These are phyloP conservation scores for Fusarium protoensiforme DNA, from an alignment of 2,329 filamentous ascomycete species.

Conservation along the genomic window DNA sequence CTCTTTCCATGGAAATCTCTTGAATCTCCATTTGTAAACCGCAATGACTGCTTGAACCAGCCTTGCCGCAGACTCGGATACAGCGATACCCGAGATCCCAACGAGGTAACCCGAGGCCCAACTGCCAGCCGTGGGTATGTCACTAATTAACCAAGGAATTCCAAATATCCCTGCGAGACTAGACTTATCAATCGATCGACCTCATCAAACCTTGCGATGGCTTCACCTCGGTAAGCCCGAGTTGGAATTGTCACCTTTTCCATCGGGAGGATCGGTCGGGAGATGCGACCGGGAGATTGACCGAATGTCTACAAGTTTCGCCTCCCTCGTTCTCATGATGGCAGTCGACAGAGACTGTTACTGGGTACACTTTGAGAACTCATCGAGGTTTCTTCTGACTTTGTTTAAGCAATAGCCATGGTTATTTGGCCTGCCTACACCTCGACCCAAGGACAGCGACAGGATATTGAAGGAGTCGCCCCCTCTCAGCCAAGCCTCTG, in stretches of 20 bases:
- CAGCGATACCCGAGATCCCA: slow-evolving; percentile 5
- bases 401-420: too few relatives aligned
- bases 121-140: not conserved
- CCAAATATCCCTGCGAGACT: not conserved
- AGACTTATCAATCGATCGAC: not conserved
- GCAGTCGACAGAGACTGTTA: too few relatives aligned
- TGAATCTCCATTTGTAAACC: not conserved
- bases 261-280: not conserved
- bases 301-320: too few relatives aligned
- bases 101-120: slow-evolving; percentile 32
- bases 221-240: slow-evolving; percentile 1
- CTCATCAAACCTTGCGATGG: not conserved
- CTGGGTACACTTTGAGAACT: too few relatives aligned
- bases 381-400: too few relatives aligned
- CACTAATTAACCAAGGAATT: not conserved
- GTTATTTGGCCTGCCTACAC: too few relatives aligned
- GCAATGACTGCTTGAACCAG: not conserved
- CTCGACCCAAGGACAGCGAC: too few relatives aligned
- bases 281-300: not conserved
- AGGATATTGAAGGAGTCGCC: too few relatives aligned
- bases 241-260: not conserved
- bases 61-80: not conserved
- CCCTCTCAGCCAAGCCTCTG: too few relatives aligned
- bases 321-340: too few relatives aligned
- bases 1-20: not conserved